phyloP scores from a whole-genome alignment of 2,329 filamentous ascomycete genomes.

The Emmonsiellopsis sp. region DNA sequence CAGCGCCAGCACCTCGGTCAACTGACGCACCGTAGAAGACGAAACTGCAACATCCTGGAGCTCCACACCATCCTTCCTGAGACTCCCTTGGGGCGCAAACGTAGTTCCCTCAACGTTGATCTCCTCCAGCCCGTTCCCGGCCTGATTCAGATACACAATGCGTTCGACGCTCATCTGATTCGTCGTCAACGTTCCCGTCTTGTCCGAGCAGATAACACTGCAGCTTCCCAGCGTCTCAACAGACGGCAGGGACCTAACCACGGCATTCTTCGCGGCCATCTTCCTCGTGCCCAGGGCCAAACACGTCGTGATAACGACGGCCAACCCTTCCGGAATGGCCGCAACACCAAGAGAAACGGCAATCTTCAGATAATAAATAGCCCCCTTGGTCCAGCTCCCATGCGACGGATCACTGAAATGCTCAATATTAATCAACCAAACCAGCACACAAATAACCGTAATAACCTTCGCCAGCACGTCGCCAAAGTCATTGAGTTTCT shows the following conservation, averaged over 20 bases:
- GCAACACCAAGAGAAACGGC: constrained; percentile 96
- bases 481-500: constrained; percentile 98
- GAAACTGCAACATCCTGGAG: constrained; percentile 59
- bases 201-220: constrained; percentile 99
- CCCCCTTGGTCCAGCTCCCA: constrained; percentile 89
- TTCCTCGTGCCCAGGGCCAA: constrained; percentile 91
- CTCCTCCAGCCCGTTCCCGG: constrained; percentile 68
- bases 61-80: constrained; percentile 59
- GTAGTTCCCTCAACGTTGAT: constrained; percentile 87
- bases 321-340: constrained; percentile 93
- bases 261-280: constrained; percentile 97
- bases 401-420: constrained; percentile 94
- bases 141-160: constrained; percentile 70
- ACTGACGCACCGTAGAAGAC: constrained; percentile 70
- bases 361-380: constrained; percentile 99
- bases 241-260: constrained; percentile 90
- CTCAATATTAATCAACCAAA: constrained; percentile 97
- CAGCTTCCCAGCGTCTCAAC: constrained; percentile 98
- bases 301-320: constrained; percentile 98
- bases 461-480: constrained; percentile 96
- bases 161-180: constrained; percentile 99
- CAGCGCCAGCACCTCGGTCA: constrained; percentile 60
- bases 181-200: constrained; percentile 94
- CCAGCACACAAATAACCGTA: constrained; percentile 87
- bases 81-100: constrained; percentile 71